Base-by-base conservation (phyloP, 129 eudicot species). In the Lonicera japonica region DNA sequence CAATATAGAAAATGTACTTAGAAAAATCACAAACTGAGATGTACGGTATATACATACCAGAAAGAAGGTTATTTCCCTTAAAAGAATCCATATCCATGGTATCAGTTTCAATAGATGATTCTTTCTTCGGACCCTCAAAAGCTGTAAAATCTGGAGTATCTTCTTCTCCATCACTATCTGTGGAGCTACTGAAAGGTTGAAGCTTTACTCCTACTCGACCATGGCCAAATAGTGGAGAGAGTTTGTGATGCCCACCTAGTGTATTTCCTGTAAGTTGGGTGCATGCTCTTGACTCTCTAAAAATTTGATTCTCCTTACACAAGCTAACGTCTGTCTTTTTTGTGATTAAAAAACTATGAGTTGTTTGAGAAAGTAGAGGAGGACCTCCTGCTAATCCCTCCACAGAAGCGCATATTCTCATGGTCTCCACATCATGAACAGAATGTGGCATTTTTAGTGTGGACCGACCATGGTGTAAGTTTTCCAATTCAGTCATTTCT, bases 41-140 rank as follows among this genome's bases (percentile, higher is more conserved):
- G 50, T 21, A 56, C 36, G 29, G 41, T 55, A 21, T 25, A 60
- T 38, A 59, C 66, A 45, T 72, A 90, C 97, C 94, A 16, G 78
- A 76, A 61, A 72, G 63, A 50, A 58, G 66, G 55, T 69, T 75
- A 67, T 69, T 29, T 2, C 36, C 75, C 54, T 74, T 56, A 50
- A 70, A 70, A 54, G 66, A 63, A 46, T 72, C 84, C 78, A 77
- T 54, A 41, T 77, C 86, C 91, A 86, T 69, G 70, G 81, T 52
- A 50, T 86, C 87, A 8, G 94, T 81, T 36, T 86, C 94, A 72
- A 83, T 85, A 38, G 95, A 83, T 13, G 95, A 79, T 76, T 86
- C 95, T 66, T 79, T 83, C 68, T 80, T 81, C 54, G 54, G 60
- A 63, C 58, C 69, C 78, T 64, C 80, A 54, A 57, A 45, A 61